A percentile compares a stretch with the other conserved stretches of the same genome.
phyloP scores from a whole-genome alignment of 345 rosid species.

The Corymbia maculata region DNA sequence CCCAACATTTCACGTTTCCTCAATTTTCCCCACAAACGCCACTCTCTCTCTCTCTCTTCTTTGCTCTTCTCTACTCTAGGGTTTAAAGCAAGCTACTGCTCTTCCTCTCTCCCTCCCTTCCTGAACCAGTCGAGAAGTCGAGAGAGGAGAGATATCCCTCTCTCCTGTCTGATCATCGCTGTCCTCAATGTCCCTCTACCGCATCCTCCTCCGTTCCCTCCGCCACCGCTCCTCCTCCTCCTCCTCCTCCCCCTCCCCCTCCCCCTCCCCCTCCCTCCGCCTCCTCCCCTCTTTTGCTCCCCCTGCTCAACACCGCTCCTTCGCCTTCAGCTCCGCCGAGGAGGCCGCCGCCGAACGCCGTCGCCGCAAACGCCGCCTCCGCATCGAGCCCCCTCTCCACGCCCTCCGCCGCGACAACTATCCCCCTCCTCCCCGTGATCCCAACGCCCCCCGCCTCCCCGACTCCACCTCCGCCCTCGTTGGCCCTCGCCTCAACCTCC shows the following conservation, averaged over 20 bases:
- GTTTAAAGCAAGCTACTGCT: neutral
- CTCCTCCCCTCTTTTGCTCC: neutral
- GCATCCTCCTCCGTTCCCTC: conserved; percentile 41
- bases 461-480: conserved; percentile 80
- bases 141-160: neutral
- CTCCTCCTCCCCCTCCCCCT: conserved; percentile 3
- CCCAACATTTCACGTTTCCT: neutral
- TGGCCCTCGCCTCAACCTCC: conserved; percentile 81
- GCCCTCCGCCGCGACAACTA: conserved; percentile 57
- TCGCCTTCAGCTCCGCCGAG: conserved; percentile 82
- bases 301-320: conserved; percentile 20
- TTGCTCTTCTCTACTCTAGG: neutral
- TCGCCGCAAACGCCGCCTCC: conserved; percentile 79
- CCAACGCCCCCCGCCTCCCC: conserved; percentile 90
- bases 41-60: neutral
- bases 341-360: conserved; percentile 97
- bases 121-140: neutral
- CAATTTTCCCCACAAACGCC: neutral
- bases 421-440: conserved; percentile 63
- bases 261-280: neutral
- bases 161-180: neutral
- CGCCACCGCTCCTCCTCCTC: neutral
- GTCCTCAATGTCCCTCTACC: conserved; percentile 31
- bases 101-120: neutral
- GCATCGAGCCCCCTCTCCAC: conserved; percentile 89